A percentile compares a stretch with the other conserved stretches of the same genome.
Evolutionary conservation across 345 rosid species (phyloP).

Genomic region (Salix suchowensis): DNA sequence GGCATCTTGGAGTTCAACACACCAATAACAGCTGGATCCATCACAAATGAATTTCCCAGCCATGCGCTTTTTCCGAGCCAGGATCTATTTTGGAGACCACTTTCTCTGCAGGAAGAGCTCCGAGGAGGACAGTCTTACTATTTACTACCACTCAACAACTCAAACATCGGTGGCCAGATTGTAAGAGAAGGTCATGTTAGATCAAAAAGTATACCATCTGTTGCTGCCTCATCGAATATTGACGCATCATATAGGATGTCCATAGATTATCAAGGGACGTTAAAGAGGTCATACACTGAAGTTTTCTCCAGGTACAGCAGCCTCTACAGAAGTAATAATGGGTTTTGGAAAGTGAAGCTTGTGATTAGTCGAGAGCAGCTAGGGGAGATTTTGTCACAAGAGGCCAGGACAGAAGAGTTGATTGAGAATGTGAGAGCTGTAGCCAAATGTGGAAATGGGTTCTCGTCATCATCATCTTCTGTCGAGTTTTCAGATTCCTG

Average conservation of each 20-base stretch:
- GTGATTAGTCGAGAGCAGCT: conserved; percentile 64
- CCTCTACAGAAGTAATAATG: conserved; percentile 5
- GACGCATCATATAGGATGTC: conserved; percentile 62
- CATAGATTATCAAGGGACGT: conserved; percentile 42
- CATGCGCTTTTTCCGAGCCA: conserved; percentile 52
- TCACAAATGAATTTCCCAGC: conserved; percentile 53
- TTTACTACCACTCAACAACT: conserved; percentile 38
- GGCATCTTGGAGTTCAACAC: conserved; percentile 56
- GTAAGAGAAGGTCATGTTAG: conserved; percentile 56
- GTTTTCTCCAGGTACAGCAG: conserved; percentile 36
- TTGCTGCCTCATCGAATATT: conserved; percentile 8
- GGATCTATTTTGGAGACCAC: conserved; percentile 50
- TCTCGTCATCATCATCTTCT: conserved; percentile 20
- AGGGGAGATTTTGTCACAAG: conserved; percentile 62
- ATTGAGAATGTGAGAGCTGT: conserved; percentile 71
- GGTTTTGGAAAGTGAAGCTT: conserved; percentile 86
- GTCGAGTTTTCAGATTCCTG: conserved; percentile 44
- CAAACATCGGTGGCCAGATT: conserved; percentile 15
- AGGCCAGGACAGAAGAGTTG: conserved; percentile 55
- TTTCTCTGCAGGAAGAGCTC: conserved; percentile 45
- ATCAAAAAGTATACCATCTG: conserved; percentile 54
- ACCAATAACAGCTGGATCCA: conserved; percentile 52
- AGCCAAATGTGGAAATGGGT: conserved; percentile 54
- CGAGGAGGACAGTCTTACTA: conserved; percentile 51
- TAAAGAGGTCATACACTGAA: conserved; percentile 65